phyloP scores from a whole-genome alignment of 2,329 filamentous ascomycete genomes.

The Colletotrichum ledebouriae region DNA sequence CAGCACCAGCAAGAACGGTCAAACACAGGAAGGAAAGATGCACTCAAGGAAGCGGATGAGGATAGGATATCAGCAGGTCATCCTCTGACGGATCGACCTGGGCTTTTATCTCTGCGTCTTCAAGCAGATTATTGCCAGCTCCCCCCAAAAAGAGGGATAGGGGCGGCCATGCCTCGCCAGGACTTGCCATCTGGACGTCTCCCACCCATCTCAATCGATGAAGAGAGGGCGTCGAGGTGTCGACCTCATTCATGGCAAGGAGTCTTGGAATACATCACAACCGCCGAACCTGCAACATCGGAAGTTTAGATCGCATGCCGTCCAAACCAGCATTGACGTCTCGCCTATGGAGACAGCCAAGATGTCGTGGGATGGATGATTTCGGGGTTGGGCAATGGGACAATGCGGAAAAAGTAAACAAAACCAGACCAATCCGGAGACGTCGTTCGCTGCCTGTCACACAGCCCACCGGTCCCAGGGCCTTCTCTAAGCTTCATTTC shows the following conservation, averaged over 20 bases:
- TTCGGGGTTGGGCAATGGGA: not conserved
- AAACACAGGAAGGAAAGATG: not conserved
- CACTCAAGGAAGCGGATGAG: not conserved
- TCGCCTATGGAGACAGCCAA: not conserved
- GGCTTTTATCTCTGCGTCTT: constrained; percentile 7
- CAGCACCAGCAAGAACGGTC: constrained; percentile 20
- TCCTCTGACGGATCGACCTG: not conserved
- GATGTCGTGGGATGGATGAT: constrained; percentile 7
- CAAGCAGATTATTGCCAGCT: not conserved
- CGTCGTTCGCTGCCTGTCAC: not conserved
- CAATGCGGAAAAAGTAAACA: not conserved
- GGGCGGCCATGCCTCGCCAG: not conserved
- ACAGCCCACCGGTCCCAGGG: not conserved
- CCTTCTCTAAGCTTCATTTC: constrained; percentile 32
- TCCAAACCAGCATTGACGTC: constrained; percentile 2
- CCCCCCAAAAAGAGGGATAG: too few species aligned
- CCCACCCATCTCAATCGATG: not conserved
- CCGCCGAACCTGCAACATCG: constrained; percentile 27
- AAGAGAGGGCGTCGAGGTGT: not conserved
- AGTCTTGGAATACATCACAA: constrained; percentile 18
- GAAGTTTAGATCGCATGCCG: constrained; percentile 30
- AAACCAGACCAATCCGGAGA: not conserved
- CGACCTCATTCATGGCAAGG: not conserved
- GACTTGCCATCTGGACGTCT: not conserved
- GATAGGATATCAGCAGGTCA: not conserved